phyloP scores from a whole-genome alignment of 2,329 filamentous ascomycete species.

The Fusarium brachygibbosum region DNA sequence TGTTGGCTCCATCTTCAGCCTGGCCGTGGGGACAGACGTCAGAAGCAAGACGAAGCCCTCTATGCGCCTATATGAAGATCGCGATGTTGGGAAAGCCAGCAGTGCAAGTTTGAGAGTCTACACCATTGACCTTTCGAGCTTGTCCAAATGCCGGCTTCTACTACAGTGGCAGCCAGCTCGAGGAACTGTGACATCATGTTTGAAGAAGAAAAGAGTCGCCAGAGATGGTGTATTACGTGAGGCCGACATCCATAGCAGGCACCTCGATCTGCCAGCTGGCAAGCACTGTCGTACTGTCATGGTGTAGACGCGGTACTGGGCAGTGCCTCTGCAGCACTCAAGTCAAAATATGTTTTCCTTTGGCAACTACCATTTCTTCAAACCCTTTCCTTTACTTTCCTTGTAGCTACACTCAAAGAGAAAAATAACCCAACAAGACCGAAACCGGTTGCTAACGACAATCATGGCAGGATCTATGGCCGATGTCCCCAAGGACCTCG shows the following conservation, averaged over 20 bases:
- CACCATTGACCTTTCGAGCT: constrained; percentile 1
- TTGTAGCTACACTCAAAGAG: not conserved
- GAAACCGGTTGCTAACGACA: constrained; percentile 29
- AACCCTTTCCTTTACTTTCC: not conserved
- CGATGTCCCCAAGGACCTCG: constrained; percentile 88
- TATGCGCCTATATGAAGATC: not conserved
- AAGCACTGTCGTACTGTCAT: constrained; percentile 31
- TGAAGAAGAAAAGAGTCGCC: constrained; percentile 16
- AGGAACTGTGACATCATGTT: constrained; percentile 33
- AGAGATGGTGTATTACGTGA: constrained; percentile 14
- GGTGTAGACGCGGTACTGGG: constrained; percentile 10
- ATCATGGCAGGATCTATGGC: constrained; percentile 80
- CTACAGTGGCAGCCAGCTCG: constrained; percentile 5
- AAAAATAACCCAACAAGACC: not conserved
- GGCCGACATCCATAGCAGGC: constrained; percentile 2
- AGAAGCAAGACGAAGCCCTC: constrained; percentile 33
- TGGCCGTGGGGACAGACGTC: constrained; percentile 3
- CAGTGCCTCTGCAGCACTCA: constrained; percentile 15
- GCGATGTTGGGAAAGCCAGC: not conserved
- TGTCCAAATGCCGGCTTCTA: constrained; percentile 3
- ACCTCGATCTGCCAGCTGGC: constrained; percentile 19
- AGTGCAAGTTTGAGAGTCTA: not conserved
- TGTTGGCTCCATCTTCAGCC: constrained; percentile 23
- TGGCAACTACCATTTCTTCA: constrained; percentile 1
- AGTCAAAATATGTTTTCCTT: constrained; percentile 16